Evolutionary conservation across 2,329 filamentous ascomycete genomes (phyloP).

Genomic region (Aspergillus sojae): DNA sequence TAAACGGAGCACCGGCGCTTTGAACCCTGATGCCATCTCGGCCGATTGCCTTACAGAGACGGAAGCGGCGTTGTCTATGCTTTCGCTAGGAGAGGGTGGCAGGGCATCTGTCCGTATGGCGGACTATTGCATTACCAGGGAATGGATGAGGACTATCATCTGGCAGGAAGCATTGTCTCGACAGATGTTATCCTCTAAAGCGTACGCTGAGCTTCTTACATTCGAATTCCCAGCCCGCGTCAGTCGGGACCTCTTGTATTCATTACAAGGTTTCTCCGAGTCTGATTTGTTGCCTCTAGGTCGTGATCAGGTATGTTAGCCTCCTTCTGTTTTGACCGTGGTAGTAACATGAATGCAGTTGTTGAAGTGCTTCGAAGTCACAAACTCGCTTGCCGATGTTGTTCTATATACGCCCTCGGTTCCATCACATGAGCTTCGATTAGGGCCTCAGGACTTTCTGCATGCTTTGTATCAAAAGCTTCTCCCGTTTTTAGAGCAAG

Average conservation of each 20-base stretch:
- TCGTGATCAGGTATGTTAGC: slow-evolving; percentile 31
- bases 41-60: slow-evolving; percentile 21
- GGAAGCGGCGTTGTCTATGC: slow-evolving; percentile 23
- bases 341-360: slow-evolving; percentile 19
- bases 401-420: slow-evolving; percentile 23
- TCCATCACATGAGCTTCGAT: slow-evolving; percentile 14
- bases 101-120: slow-evolving; percentile 26
- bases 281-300: slow-evolving; percentile 33
- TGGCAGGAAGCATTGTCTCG: slow-evolving; percentile 33
- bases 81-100: slow-evolving; percentile 17
- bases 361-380: slow-evolving; percentile 36
- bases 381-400: slow-evolving; percentile 34
- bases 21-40: neutral
- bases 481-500: slow-evolving; percentile 31
- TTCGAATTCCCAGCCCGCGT: slow-evolving; percentile 31
- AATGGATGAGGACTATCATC: slow-evolving; percentile 38
- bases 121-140: slow-evolving; percentile 32
- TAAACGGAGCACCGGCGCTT: neutral
- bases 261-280: slow-evolving; percentile 27
- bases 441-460: slow-evolving; percentile 32
- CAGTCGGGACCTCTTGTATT: slow-evolving; percentile 28
- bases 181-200: slow-evolving; percentile 29
- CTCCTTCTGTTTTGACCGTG: neutral
- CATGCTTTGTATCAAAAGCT: slow-evolving; percentile 35
- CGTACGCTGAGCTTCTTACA: slow-evolving; percentile 23